Evolutionary conservation across 176 grass and related monocot genomes (phyloP).

Genomic region (Alopecurus myosuroides): DNA sequence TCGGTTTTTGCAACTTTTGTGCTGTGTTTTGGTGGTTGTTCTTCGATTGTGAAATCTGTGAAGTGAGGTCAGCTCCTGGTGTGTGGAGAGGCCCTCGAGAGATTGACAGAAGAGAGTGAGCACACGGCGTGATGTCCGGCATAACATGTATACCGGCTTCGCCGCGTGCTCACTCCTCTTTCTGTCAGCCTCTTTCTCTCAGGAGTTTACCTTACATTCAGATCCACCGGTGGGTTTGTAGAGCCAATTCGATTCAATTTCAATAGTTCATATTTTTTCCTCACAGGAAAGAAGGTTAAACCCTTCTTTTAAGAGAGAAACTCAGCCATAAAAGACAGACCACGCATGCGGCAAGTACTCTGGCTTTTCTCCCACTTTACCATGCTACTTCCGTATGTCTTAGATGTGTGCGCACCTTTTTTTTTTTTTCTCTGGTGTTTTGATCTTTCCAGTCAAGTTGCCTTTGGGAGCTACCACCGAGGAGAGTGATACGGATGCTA

Average conservation of each 20-base stretch:
- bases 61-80: not conserved
- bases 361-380: conserved; percentile 3
- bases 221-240: not conserved
- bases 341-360: not conserved
- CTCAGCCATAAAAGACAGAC: not conserved
- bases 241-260: not conserved
- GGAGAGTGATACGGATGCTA: conserved; percentile 13
- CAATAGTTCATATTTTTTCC: not conserved
- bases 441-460: conserved; percentile 27
- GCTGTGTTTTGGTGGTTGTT: not conserved
- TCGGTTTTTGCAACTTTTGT: not conserved
- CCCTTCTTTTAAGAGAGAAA: accelerated
- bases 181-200: conserved; percentile 47
- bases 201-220: not conserved
- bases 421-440: not conserved
- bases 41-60: accelerated
- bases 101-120: conserved; percentile 99
- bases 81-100: not conserved
- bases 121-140: conserved; percentile 23
- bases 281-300: not conserved
- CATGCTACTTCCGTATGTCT: conserved; percentile 6
- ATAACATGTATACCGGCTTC: conserved; percentile 29
- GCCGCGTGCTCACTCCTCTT: conserved; percentile 72
- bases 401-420: not conserved
- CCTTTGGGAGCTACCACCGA: conserved; percentile 20